Evolutionary conservation across 2,329 filamentous ascomycete species (phyloP), one percentile per base, ranked within the genome.

Genomic region (Aaosphaeria pasadenensis): DNA sequence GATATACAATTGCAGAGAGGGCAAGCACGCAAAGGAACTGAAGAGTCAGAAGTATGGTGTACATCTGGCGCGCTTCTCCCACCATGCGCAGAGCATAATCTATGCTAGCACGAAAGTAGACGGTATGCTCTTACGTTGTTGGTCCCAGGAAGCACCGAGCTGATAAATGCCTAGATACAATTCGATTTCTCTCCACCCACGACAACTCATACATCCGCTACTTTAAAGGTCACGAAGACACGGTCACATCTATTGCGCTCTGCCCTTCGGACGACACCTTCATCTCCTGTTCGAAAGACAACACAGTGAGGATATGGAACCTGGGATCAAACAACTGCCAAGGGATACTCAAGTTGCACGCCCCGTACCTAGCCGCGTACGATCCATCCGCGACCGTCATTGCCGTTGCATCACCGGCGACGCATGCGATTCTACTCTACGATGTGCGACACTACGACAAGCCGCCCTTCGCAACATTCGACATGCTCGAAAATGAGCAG

Each of bases 121-220:
- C 64, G 82, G 87, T 90, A 76, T 52, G 75, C 11, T 30, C 11
- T 30, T 31, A 32, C 39, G 42, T 30, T 39, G 30, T 30, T 11
- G 4, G 11, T 29, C n/a, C 7, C 17, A 40, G 24, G 24, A 28
- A 28, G 32, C n/a, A 29, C 32, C n/a, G 45, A 11, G 33, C 36
- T 49, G 5, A 48, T 86, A 6, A 28, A 35, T 6, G 6, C 6
- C 29, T 35, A 57, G 87, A 92, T 75, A 91, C 84, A 62, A 95
- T 88, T 57, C 86, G 85, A 67, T 96, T 88, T 73, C 87, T 91
- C 53, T 95, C 83, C 48, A 96, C 87, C 9, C 94, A 99, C 71
- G 94, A 97, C 71, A 96, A 97, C 74, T 88, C 87, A 50, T 99
- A 95, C 70, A 88, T 97, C 53, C 88, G 94, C 53, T 99, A 99